These are phyloP conservation scores for Talaromyces sp. DNA, from an alignment of 2,329 filamentous ascomycete species.

Conservation along the genomic window DNA sequence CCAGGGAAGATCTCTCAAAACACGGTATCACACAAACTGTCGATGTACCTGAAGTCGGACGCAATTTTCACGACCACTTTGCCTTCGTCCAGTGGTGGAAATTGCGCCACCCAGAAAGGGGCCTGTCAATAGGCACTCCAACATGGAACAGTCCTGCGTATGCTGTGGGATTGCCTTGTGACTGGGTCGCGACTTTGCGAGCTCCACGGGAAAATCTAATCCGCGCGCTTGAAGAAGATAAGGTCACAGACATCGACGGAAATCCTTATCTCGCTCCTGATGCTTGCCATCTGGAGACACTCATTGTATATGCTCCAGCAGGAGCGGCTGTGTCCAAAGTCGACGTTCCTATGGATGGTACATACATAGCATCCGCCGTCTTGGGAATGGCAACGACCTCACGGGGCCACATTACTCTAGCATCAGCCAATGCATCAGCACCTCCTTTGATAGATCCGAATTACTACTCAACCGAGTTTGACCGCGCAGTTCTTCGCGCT, in stretches of 20 bases:
- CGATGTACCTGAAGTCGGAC: slow-evolving; percentile 25
- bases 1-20: slow-evolving; percentile 27
- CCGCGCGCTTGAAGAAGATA: not conserved
- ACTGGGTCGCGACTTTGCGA: slow-evolving; percentile 37
- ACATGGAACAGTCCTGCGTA: slow-evolving; percentile 39
- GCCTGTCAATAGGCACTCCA: slow-evolving; percentile 37
- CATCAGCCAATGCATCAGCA: slow-evolving; percentile 19
- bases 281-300: slow-evolving; percentile 22
- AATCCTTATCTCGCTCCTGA: not conserved
- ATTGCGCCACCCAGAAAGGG: slow-evolving; percentile 33
- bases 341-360: slow-evolving; percentile 24
- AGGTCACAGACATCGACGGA: not conserved
- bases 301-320: slow-evolving; percentile 27
- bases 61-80: slow-evolving; percentile 28
- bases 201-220: slow-evolving; percentile 19
- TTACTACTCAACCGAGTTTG: slow-evolving; percentile 28
- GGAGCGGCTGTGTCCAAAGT: slow-evolving; percentile 15
- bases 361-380: slow-evolving; percentile 24
- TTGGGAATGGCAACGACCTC: slow-evolving; percentile 25
- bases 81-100: slow-evolving; percentile 30
- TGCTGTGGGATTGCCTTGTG: slow-evolving; percentile 33
- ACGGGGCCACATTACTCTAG: slow-evolving; percentile 22
- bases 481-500: not conserved
- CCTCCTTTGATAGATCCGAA: slow-evolving; percentile 31
- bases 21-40: slow-evolving; percentile 30